These are phyloP conservation scores for Filobasidium floriforme DNA, from an alignment of 768 basidiomycete genomes.

Conservation along the genomic window DNA sequence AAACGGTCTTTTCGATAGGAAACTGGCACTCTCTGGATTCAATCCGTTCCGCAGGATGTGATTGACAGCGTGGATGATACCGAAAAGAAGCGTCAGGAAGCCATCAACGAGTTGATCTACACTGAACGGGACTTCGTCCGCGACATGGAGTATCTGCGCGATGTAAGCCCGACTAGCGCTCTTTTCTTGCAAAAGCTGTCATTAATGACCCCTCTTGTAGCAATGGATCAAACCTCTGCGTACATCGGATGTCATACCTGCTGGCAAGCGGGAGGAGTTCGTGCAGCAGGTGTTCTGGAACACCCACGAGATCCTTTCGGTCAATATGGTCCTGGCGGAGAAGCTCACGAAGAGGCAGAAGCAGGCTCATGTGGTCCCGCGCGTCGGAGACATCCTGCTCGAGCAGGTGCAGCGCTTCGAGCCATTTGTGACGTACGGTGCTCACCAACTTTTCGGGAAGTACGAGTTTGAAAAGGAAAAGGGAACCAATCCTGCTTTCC, in stretches of 20 bases:
- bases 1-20: constrained; percentile 50
- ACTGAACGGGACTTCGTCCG: constrained; percentile 97
- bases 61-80: constrained; percentile 82
- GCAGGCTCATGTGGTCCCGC: constrained; percentile 82
- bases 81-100: constrained; percentile 94
- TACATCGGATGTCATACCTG: constrained; percentile 67
- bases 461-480: constrained; percentile 99
- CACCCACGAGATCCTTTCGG: constrained; percentile 80
- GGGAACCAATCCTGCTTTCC: constrained; percentile 80
- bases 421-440: constrained; percentile 91
- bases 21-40: constrained; percentile 86
- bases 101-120: constrained; percentile 89
- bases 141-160: constrained; percentile 94
- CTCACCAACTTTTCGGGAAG: constrained; percentile 95
- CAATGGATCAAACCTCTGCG: constrained; percentile 82
- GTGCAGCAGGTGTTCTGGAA: constrained; percentile 97
- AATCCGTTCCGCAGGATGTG: constrained; percentile 89
- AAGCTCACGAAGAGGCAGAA: constrained; percentile 92
- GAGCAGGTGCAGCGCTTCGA: constrained; percentile 78
- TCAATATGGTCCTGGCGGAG: constrained; percentile 85
- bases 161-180: constrained; percentile 53
- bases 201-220: constrained; percentile 46
- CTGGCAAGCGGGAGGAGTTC: constrained; percentile 70
- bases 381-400: constrained; percentile 81
- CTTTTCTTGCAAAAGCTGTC: not conserved